phyloP scores from a whole-genome alignment of 2,329 filamentous ascomycete genomes.

The Neoascochyta sp. region DNA sequence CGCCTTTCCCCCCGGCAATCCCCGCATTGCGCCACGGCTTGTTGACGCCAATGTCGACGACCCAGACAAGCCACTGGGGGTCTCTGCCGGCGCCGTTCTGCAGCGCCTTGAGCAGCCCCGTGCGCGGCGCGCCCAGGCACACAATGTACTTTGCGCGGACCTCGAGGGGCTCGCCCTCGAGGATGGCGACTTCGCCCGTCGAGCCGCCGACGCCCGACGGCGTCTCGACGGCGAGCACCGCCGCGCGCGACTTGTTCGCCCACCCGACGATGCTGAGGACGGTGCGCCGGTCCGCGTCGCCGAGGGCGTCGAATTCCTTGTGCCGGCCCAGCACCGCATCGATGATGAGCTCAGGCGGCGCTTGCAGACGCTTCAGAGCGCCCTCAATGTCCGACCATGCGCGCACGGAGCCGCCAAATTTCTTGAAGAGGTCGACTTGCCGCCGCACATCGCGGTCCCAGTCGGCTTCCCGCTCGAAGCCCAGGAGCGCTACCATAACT shows the following conservation, averaged over 20 bases:
- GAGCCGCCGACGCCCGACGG: slow-evolving; percentile 84
- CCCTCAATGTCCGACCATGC: slow-evolving; percentile 57
- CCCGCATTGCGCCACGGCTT: slow-evolving; percentile 82
- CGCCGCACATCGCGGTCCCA: slow-evolving; percentile 75
- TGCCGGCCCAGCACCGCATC: slow-evolving; percentile 86
- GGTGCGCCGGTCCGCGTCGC: slow-evolving; percentile 74
- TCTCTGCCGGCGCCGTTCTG: slow-evolving; percentile 54
- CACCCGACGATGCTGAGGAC: slow-evolving; percentile 90
- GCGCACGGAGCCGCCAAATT: slow-evolving; percentile 72
- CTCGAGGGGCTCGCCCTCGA: slow-evolving; percentile 74
- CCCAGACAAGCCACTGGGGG: slow-evolving; percentile 69
- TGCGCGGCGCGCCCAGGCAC: slow-evolving; percentile 81
- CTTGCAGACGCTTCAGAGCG: slow-evolving; percentile 53
- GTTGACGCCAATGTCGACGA: slow-evolving; percentile 84
- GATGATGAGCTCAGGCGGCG: slow-evolving; percentile 74
- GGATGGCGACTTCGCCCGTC: slow-evolving; percentile 55
- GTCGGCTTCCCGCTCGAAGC: slow-evolving; percentile 77
- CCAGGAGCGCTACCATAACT: slow-evolving; percentile 78
- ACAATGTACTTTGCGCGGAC: slow-evolving; percentile 80
- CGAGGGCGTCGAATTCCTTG: slow-evolving; percentile 81
- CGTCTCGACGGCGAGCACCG: slow-evolving; percentile 82
- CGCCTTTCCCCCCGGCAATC: slow-evolving; percentile 73
- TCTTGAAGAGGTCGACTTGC: slow-evolving; percentile 79
- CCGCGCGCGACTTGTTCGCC: slow-evolving; percentile 82
- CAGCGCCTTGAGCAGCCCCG: slow-evolving; percentile 75